Base-by-base conservation (phyloP, 345 rosid genomes). In the Ceriops decandra region DNA sequence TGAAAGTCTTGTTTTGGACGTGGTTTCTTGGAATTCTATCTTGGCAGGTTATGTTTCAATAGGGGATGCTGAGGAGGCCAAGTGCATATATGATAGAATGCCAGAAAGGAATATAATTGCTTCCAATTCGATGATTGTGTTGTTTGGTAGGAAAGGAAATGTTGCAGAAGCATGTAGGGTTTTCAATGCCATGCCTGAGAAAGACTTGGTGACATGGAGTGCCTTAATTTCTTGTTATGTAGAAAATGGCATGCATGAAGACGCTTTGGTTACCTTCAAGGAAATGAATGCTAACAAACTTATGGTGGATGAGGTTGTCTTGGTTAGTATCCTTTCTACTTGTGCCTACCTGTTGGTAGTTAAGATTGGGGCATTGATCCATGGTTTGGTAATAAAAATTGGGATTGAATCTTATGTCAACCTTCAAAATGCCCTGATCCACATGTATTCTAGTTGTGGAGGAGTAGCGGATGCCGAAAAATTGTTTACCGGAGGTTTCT, bases 21-120 rank as follows among this genome's bases (percentile, higher is more conserved):
- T 65, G 6, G 86, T 86, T 52, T 84, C 90, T 8, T 86, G 90
- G 90, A 86, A 84, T 66, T 81, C 90, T 30, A 79, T 86, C 7
- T 35, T 86, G 75, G 86, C 86, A 0, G 90, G 85, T 16, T 84
- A 81, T 79, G 79, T 84, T 72, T 77, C 65, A 35, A 33, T 21
- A 15, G 85, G 78, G 35, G 59, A 82, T 64, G 71, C 81, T n/a
- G 83, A 79, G 47, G 80, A 81, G 71, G 90, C 90, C 0, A 77
- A 59, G 59, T 67, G 11, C 67, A 52, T 86, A 22, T 86, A 75
- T 64, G 68, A 59, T 21, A 62, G 58, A 65, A 86, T 86, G 90
- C 83, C 84, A 7, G 73, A 72, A 58, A 79, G 78, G 83, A 85
- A 78, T 24, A 46, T 73, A 19, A 83, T 85, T 8, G 84, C 91